Evolutionary conservation across 441 rosid genomes (phyloP).

Genomic region (Heliophila coronopifolia): DNA sequence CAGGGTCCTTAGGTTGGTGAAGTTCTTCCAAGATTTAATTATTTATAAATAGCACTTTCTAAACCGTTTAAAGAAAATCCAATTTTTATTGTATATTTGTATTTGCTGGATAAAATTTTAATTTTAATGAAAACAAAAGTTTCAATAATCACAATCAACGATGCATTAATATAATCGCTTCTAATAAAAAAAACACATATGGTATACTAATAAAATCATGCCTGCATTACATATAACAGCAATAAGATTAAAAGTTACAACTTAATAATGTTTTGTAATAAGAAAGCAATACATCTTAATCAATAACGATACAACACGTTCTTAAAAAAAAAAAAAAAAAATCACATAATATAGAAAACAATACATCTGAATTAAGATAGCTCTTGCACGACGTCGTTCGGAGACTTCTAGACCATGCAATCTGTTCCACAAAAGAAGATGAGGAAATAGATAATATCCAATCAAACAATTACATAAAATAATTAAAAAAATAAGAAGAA

Average conservation of each 20-base stretch:
- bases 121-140: too few relatives aligned
- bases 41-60: too few relatives aligned
- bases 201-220: neutral
- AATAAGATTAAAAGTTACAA: neutral
- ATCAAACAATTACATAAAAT: neutral
- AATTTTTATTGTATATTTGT: too few relatives aligned
- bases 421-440: slow-evolving; percentile 14
- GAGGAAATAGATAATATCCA: neutral
- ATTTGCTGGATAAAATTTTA: too few relatives aligned
- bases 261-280: neutral
- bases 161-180: too few relatives aligned
- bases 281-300: slow-evolving; percentile 9
- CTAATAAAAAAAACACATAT: too few relatives aligned
- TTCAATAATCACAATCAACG: too few relatives aligned
- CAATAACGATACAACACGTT: slow-evolving; percentile 9
- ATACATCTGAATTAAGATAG: slow-evolving; percentile 3
- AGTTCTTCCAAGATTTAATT: too few relatives aligned
- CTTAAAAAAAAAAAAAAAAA: neutral
- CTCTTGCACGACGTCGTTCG: slow-evolving; percentile 4
- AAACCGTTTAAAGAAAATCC: too few relatives aligned
- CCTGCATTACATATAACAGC: neutral
- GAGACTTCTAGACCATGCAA: slow-evolving; percentile 19
- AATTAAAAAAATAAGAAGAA: slow-evolving; percentile 5
- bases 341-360: neutral
- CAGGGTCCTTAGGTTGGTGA: slow-evolving; percentile 26